Base-by-base conservation (phyloP, 106 monocot genomes). In the Dactylorhiza incarnata region DNA sequence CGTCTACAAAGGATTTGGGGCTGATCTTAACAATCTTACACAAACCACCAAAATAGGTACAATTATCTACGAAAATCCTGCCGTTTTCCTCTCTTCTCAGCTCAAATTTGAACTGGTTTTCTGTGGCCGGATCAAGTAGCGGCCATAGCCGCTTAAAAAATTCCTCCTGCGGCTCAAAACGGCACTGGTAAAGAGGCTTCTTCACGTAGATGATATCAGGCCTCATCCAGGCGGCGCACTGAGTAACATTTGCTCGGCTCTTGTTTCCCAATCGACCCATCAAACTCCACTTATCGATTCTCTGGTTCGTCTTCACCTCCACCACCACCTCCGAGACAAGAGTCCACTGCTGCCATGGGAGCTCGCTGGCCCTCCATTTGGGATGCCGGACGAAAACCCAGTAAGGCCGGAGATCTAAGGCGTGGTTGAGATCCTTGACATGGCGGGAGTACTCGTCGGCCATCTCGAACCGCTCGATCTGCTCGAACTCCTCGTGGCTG, bases 311-410 rank as follows among this genome's bases (percentile, higher is more conserved):
- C 5, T 78, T 48, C 16, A 89, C 85, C 62, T 94, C 91, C 5
- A 99, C 9, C 0, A 73, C 91, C 2, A 99, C 91, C 83, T 99
- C 97, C 0, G 86, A 76, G 6, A 79, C 94, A 44, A 99, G 75
- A 16, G 97, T 99, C 97, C 94, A 99, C 77, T 99, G 97, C 78
- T 94, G 75, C 91, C 89, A 94, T 5, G 97, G 87, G 49, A 78
- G 77, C 55, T 94, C 91, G 11, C 76, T 45, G 6, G 83, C 15
- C 5, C 80, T 74, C 97, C 91, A 99, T 78, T 88, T 99, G 0
- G 97, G 97, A 22, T 94, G 94, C 7, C 94, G 85, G 49, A 94
- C 94, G 67, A 99, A 97, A 20, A 99, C 89, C 97, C 94, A 99
- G 75, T 78, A 99, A 84, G 87, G 83, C 15, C 84, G 82, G 48